phyloP scores from a whole-genome alignment of 768 basidiomycete species.

The Goffeauzyma gilvescens region DNA sequence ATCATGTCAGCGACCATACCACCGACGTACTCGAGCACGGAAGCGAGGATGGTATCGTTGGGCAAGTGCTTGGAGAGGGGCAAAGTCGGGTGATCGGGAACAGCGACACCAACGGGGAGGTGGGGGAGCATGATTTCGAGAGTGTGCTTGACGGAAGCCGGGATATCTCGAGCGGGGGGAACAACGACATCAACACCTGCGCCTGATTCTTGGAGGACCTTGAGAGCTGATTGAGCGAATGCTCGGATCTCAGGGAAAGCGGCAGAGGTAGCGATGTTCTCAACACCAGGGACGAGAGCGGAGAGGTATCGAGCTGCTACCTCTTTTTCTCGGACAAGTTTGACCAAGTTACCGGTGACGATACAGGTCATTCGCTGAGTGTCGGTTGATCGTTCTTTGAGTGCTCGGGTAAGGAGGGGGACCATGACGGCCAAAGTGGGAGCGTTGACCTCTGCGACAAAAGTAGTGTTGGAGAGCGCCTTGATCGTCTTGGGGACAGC shows the following conservation, averaged over 20 bases:
- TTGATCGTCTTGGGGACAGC: conserved; percentile 85
- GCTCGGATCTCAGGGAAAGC: conserved; percentile 95
- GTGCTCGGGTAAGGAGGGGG: conserved; percentile 68
- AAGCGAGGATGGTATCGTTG: conserved; percentile 39
- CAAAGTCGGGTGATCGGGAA: conserved; percentile 37
- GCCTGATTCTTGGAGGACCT: conserved; percentile 62
- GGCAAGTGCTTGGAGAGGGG: conserved; percentile 39
- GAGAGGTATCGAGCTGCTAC: conserved; percentile 78
- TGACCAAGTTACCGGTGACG: conserved; percentile 88
- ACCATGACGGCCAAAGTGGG: conserved; percentile 93
- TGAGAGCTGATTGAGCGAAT: conserved; percentile 67
- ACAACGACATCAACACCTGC: conserved; percentile 51
- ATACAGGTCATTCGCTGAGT: conserved; percentile 85
- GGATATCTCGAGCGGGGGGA: conserved; percentile 53
- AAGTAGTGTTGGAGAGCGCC: conserved; percentile 79
- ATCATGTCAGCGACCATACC: conserved; percentile 61
- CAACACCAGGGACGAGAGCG: conserved; percentile 70
- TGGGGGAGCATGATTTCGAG: conserved; percentile 43
- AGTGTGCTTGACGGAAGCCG: conserved; percentile 43
- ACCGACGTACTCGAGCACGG: conserved; percentile 52
- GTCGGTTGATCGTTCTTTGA: conserved; percentile 91
- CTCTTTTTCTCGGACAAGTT: conserved; percentile 77
- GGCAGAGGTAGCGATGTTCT: conserved; percentile 70
- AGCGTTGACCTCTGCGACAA: conserved; percentile 88
- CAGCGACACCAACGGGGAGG: conserved; percentile 37